These are phyloP conservation scores for Jasminum sambac DNA, from an alignment of 257 asterid genomes.

Conservation along the genomic window DNA sequence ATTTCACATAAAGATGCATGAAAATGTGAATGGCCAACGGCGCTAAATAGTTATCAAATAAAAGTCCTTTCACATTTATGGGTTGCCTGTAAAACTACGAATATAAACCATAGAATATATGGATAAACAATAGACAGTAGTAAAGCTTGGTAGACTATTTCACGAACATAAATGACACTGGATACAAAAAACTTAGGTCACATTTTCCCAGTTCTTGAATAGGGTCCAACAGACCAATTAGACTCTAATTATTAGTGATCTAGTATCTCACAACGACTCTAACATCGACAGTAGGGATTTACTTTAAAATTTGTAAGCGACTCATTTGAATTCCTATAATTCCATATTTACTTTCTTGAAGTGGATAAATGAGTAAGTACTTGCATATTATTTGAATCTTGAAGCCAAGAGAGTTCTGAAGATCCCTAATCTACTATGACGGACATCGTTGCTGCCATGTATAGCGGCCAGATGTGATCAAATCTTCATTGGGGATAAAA, in stretches of 20 bases:
- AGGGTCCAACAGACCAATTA: too few relatives aligned
- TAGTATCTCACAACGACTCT: neutral
- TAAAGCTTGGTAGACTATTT: too few relatives aligned
- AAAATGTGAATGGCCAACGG: too few relatives aligned
- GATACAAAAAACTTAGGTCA: neutral
- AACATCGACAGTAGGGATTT: neutral
- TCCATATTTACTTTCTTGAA: neutral
- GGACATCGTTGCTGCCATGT: neutral
- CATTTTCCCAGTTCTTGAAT: neutral
- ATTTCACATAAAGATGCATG: too few relatives aligned
- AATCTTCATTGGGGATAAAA: neutral
- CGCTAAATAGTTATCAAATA: neutral
- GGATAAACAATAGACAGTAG: too few relatives aligned
- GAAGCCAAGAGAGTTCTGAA: neutral
- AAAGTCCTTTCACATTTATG: neutral
- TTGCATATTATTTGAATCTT: neutral
- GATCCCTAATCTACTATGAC: neutral
- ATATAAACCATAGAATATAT: too few relatives aligned
- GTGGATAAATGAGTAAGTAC: neutral
- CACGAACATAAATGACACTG: neutral
- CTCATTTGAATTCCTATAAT: neutral
- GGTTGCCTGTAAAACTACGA: neutral
- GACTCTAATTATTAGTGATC: neutral
- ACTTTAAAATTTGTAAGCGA: neutral
- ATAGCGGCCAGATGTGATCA: neutral